Percentiles rank a stretch among this genome's conserved stretches.
Conservation (phyloP, 2,329 filamentous ascomycete species). For the Xenoacremonium recifei region DNA sequence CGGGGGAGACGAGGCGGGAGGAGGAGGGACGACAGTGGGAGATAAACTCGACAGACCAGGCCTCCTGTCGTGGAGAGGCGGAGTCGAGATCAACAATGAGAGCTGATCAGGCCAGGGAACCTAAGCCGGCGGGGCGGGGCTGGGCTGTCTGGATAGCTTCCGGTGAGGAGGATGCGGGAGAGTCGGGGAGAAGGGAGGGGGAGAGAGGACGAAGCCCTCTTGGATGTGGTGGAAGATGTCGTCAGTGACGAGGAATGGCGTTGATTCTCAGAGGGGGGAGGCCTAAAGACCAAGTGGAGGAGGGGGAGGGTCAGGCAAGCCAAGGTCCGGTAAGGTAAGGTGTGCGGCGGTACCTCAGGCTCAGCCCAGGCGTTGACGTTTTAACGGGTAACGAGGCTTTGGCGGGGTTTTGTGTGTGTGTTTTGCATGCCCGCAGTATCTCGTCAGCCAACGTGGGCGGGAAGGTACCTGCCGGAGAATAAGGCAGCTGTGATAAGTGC, state of each 20-base stretch:
- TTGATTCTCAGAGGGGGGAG: slow-evolving; percentile 12
- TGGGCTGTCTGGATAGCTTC: not conserved
- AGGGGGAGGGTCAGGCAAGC: not conserved
- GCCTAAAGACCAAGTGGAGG: not conserved
- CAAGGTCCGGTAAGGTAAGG: too few relatives aligned
- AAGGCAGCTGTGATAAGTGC: too few relatives aligned
- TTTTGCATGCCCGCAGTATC: too few relatives aligned
- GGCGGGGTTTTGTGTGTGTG: slow-evolving; percentile 1
- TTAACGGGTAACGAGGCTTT: not conserved
- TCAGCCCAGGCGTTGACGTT: not conserved
- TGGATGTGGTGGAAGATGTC: slow-evolving; percentile 33
- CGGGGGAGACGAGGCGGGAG: slow-evolving; percentile 14
- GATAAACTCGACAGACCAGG: not conserved
- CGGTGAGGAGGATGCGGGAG: slow-evolving; percentile 4
- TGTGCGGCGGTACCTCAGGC: too few relatives aligned
- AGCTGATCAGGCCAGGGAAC: slow-evolving; percentile 1
- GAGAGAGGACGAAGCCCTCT: slow-evolving; percentile 17
- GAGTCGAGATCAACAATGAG: slow-evolving; percentile 2
- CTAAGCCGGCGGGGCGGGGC: too few relatives aligned
- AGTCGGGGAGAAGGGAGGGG: slow-evolving; percentile 12
- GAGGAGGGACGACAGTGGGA: slow-evolving; percentile 5
- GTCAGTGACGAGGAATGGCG: slow-evolving; percentile 33
- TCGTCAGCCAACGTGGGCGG: too few relatives aligned
- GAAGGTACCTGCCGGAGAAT: too few relatives aligned
- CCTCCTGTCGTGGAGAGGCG: slow-evolving; percentile 13